Base-by-base conservation (phyloP, 192 early-diverging fungal species). In the Chytriomyces confervae region DNA sequence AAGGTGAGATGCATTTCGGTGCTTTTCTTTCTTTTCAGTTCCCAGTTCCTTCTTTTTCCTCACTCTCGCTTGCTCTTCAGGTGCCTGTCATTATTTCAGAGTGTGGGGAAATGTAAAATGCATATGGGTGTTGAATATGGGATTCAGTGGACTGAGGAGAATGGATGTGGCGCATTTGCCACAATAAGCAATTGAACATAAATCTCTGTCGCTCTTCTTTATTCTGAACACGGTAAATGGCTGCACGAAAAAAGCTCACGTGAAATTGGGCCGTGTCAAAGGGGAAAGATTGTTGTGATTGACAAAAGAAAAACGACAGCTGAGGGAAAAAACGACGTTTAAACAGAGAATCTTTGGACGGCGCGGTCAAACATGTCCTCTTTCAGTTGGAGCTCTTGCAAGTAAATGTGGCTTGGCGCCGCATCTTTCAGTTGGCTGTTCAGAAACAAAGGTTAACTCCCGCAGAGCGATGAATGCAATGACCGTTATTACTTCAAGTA, bases 81-180 rank as follows among this genome's bases (percentile, higher is more conserved):
- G 66, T 96, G 43, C 91, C 91, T 10, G 92, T 97, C 5, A 87
- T 93, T 49, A 95, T 97, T 72, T 87, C 94, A 6, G 91, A 92
- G 76, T 92, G 91, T 79, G 91, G 91, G 8, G 88, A 92, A 77
- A 88, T 91, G 87, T 92, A 79, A 81, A 71, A 23, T 36, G 36
- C 36, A 36, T 36, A 36, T 36, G 36, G 36, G 36, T 36, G 36
- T 36, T 36, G 36, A 36, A 36, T 36, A 36, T 36, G 36, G 36
- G 2, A 36, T 36, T 36, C 36, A 36, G 36, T 36, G 36, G 36
- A 2, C 24, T 27, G 24, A 36, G 36, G 36, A 27, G 24, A 36
- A 36, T 36, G 36, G 36, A 36, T 2, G 36, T 36, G 36, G 36
- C 36, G 36, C 0, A 36, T 36, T 36, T 2, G 36, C 36, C 36